Evolutionary conservation across 1,139 yeast genomes (phyloP), one percentile per base, ranked within the genome.

Genomic region (Hemisphaericaspora subhashii): DNA sequence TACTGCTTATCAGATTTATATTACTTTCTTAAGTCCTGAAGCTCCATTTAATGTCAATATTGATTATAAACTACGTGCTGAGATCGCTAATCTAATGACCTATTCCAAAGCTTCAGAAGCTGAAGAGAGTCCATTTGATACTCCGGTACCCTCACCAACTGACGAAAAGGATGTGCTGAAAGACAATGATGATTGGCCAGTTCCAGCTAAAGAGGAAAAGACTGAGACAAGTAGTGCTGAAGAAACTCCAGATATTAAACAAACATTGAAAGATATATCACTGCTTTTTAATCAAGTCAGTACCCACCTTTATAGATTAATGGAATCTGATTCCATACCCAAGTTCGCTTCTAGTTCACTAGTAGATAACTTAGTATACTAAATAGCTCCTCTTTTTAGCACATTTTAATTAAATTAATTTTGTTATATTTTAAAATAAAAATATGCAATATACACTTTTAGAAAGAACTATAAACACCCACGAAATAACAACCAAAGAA

Each of bases 21-120:
- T 84, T 16, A 73, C 86, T 1, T 87, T 78, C 53, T 67, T 89
- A 35, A 74, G 84, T n/a, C 61, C 71, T 10, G 86, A 84, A 17
- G 79, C 96, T 0, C 86, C 94, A 0, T 79, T 71, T 45, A 83
- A 81, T 43, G 66, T 88, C 36, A 89, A 89, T 51, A 79, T 89
- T 37, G 84, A 83, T 46, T 84, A 79, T 45, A 57, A 55, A 9
- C 57, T 85, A 35, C 70, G 85, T 40, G 69, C 64, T 14, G 60
- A 68, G 26, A 72, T 86, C 26, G 65, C 77, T 1, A 50, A 55
- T 2, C 59, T 75, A 2, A 69, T 83, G 62, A 55, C 68, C 8
- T 50, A 50, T 15, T 30, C 36, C 3, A 35, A 29, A 5, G 4
- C 31, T 16, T 20, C 21, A 9, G 27, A 15, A 12, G 12, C 8